Conservation (phyloP, 1,139 yeast species). For the Pichia sp. region DNA sequence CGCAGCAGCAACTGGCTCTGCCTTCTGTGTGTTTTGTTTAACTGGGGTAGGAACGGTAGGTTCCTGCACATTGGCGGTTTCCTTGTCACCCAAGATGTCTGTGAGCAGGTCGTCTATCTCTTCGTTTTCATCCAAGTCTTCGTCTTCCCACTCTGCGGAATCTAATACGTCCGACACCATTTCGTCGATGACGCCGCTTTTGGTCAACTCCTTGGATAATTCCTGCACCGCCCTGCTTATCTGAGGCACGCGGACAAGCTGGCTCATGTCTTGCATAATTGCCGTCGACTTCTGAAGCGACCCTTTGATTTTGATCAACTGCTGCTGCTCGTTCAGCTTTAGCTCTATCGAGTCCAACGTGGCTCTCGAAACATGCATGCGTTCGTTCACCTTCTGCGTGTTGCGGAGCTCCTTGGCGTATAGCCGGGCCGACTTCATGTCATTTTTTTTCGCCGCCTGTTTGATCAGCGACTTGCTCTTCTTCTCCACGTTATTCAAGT, state of each 20-base stretch:
- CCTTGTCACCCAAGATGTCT: conserved; percentile 35
- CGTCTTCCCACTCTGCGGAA: conserved; percentile 61
- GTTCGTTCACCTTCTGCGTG: conserved; percentile 66
- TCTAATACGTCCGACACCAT: conserved; percentile 93
- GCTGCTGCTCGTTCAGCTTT: conserved; percentile 91
- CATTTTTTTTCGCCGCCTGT: conserved; percentile 73
- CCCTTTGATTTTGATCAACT: conserved; percentile 75
- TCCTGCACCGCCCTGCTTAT: conserved; percentile 82
- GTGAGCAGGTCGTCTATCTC: conserved; percentile 50
- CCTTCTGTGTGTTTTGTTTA: conserved; percentile 9
- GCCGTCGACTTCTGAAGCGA: conserved; percentile 75
- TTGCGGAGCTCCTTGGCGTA: conserved; percentile 81
- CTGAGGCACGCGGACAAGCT: conserved; percentile 73
- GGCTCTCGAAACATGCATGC: conserved; percentile 77
- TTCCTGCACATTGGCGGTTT: neutral
- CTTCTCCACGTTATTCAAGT: conserved; percentile 54
- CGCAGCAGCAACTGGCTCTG: conserved; percentile 21
- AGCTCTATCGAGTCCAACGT: conserved; percentile 79
- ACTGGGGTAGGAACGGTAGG: conserved; percentile 33
- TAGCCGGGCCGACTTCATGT: conserved; percentile 65
- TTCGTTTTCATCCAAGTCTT: conserved; percentile 65
- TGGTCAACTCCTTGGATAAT: conserved; percentile 80
- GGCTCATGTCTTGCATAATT: conserved; percentile 86
- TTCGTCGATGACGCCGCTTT: conserved; percentile 89
- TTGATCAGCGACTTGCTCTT: conserved; percentile 76